phyloP scores from a whole-genome alignment of 108 stramenopile species.

The Pseudonitzschia pungens region DNA sequence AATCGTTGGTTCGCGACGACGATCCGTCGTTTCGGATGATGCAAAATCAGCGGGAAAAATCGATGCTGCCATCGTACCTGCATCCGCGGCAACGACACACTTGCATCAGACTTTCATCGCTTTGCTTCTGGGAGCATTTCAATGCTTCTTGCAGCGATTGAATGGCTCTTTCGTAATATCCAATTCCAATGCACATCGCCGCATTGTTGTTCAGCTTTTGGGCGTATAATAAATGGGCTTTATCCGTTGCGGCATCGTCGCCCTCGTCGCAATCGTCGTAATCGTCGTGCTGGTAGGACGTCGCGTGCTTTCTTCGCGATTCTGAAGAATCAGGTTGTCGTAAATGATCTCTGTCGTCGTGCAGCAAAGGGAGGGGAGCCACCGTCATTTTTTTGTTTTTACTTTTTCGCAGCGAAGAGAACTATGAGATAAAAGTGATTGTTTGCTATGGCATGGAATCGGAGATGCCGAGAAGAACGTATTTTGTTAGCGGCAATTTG shows the following conservation, averaged over 20 bases:
- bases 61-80: neutral
- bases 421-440: too few relatives aligned
- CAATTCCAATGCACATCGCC: neutral
- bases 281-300: neutral
- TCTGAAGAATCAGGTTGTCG: neutral
- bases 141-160: slow-evolving; percentile 1
- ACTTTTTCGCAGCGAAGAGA: too few relatives aligned
- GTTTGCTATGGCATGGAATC: too few relatives aligned
- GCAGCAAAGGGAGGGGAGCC: too few relatives aligned
- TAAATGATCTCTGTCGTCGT: neutral
- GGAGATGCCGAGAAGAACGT: too few relatives aligned
- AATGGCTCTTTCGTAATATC: neutral
- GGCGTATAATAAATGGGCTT: neutral
- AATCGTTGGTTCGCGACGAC: neutral
- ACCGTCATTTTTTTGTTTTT: too few relatives aligned
- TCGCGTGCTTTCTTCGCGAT: neutral
- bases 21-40: neutral
- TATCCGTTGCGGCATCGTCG: neutral
- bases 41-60: slow-evolving; percentile 1
- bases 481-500: too few relatives aligned
- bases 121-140: slow-evolving; percentile 3
- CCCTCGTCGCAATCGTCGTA: neutral
- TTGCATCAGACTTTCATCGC: neutral
- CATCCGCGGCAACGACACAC: neutral
- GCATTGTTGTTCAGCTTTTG: slow-evolving; percentile 8